Conservation (phyloP, 306 rosid species). For the Mimosa pudica region DNA sequence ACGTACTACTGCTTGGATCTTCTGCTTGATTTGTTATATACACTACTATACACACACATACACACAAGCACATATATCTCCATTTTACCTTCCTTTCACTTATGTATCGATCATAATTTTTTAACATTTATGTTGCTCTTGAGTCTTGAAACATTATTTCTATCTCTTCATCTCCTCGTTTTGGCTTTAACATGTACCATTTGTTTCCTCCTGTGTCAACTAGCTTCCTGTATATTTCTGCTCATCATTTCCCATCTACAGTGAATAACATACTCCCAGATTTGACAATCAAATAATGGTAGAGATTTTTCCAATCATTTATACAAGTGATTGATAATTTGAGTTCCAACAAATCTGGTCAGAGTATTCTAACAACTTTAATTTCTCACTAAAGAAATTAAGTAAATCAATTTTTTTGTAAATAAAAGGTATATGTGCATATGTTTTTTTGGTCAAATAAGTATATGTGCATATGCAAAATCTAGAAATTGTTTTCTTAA, state of each 20-base stretch:
- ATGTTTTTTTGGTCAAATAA: too few relatives aligned
- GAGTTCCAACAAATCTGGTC: not conserved
- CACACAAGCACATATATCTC: too few relatives aligned
- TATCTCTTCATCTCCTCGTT: not conserved
- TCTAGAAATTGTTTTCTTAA: too few relatives aligned
- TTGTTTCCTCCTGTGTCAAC: not conserved
- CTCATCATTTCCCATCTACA: not conserved
- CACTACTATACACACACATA: too few relatives aligned
- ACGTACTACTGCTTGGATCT: slow-evolving; percentile 15
- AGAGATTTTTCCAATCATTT: not conserved
- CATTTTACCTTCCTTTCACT: not conserved
- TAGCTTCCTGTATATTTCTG: not conserved
- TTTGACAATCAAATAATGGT: not conserved
- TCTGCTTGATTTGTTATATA: slow-evolving; percentile 26
- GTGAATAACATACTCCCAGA: not conserved
- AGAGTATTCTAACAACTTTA: too few relatives aligned
- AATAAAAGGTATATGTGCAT: too few relatives aligned
- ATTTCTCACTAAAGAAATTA: too few relatives aligned
- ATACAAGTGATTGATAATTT: not conserved
- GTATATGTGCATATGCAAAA: too few relatives aligned
- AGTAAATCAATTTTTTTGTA: too few relatives aligned
- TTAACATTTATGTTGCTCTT: not conserved
- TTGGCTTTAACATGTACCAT: not conserved
- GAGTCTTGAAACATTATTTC: too few relatives aligned
- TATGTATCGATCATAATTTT: not conserved